phyloP scores from a whole-genome alignment of 139 green algal species.

The Auxenochlorella pyrenoidosa region DNA sequence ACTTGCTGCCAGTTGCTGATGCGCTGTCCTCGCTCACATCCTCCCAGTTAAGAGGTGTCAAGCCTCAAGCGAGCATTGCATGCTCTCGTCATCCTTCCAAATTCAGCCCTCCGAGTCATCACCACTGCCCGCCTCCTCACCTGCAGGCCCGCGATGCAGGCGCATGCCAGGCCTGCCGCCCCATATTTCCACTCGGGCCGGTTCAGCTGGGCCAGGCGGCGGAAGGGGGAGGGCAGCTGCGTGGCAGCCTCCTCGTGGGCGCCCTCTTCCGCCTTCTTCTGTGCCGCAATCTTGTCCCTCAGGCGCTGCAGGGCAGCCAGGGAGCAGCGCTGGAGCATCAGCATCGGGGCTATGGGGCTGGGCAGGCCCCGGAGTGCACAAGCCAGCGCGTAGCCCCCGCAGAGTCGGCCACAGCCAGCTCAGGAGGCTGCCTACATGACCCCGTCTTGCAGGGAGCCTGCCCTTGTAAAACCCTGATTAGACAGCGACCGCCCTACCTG shows the following conservation, averaged over 20 bases:
- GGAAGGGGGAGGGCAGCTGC: neutral
- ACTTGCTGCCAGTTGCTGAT: too few species aligned
- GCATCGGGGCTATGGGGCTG: too few species aligned
- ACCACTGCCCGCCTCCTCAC: neutral
- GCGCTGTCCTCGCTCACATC: too few species aligned
- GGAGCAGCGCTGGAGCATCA: too few species aligned
- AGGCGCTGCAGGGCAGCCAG: neutral
- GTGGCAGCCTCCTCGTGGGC: neutral
- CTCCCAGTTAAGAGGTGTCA: too few species aligned
- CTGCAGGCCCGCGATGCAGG: constrained; percentile 15
- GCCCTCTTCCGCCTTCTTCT: neutral
- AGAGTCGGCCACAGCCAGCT: too few species aligned
- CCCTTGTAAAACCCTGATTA: too few species aligned
- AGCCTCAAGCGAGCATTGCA: too few species aligned
- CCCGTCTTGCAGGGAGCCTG: neutral
- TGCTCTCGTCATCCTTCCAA: too few species aligned
- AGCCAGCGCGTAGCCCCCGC: neutral
- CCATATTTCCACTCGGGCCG: neutral
- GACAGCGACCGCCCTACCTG: neutral
- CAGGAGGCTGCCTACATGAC: neutral
- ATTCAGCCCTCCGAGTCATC: too few species aligned
- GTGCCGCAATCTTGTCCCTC: neutral
- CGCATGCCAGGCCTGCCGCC: constrained; percentile 1
- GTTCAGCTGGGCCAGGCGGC: constrained; percentile 14
- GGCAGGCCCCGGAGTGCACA: too few species aligned